Evolutionary conservation across 768 basidiomycete genomes (phyloP).

Genomic region (Boletus insuetus): DNA sequence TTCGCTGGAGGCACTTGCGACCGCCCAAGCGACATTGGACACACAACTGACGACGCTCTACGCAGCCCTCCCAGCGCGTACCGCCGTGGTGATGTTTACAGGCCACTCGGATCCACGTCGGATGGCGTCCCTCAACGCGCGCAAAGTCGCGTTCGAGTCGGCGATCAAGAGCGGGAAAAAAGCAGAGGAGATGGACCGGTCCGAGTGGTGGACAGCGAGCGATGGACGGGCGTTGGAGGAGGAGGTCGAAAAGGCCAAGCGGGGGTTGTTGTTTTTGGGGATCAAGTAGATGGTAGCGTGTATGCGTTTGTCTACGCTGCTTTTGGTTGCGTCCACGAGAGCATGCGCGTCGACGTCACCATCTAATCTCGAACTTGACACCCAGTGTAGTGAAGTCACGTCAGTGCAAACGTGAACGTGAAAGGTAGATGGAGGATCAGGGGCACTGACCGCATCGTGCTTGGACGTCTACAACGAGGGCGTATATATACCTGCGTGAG

Average conservation of each 20-base stretch:
- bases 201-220: slow-evolving; percentile 68
- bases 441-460: no score
- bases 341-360: no score
- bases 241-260: slow-evolving; percentile 73
- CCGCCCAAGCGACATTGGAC: slow-evolving; percentile 54
- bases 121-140: slow-evolving; percentile 71
- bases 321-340: no score
- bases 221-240: slow-evolving; percentile 81
- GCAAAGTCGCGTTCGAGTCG: slow-evolving; percentile 71
- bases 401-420: no score
- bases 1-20: slow-evolving; percentile 33
- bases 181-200: slow-evolving; percentile 51
- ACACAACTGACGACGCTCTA: slow-evolving; percentile 60
- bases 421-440: no score
- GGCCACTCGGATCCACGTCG: slow-evolving; percentile 85
- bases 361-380: no score
- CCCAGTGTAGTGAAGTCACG: no score
- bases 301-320: no score
- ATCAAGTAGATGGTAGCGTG: slow-evolving; percentile 38
- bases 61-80: slow-evolving; percentile 66
- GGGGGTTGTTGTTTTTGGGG: slow-evolving; percentile 81
- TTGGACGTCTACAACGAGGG: no score
- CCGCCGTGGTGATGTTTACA: slow-evolving; percentile 81
- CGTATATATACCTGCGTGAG: no score
- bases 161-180: slow-evolving; percentile 55